Evolutionary conservation across 1,139 yeast genomes (phyloP).

Genomic region (Ogataea hybrid): DNA sequence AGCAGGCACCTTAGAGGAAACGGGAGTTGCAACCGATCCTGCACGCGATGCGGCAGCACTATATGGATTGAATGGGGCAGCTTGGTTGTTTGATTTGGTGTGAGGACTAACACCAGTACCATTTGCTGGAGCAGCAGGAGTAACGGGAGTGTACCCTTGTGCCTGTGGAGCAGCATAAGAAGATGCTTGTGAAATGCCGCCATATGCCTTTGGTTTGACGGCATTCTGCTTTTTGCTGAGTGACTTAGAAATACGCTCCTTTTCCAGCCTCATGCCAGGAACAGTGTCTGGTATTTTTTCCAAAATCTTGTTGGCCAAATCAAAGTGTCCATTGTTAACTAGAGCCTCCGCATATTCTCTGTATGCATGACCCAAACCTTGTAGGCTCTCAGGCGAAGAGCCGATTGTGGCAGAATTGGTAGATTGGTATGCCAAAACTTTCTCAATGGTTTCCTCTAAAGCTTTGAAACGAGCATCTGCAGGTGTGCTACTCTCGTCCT

Average conservation of each 20-base stretch:
- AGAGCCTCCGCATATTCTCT: slow-evolving; percentile 80
- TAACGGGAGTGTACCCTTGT: slow-evolving; percentile 9
- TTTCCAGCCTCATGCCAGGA: slow-evolving; percentile 61
- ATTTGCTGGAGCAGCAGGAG: slow-evolving; percentile 7
- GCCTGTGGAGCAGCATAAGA: slow-evolving; percentile 11
- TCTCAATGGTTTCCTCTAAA: slow-evolving; percentile 78
- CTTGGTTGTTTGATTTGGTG: slow-evolving; percentile 1
- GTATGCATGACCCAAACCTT: slow-evolving; percentile 54
- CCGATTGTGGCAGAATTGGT: slow-evolving; percentile 36
- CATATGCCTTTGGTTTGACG: slow-evolving; percentile 12
- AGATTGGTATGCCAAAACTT: slow-evolving; percentile 72
- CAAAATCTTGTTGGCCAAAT: slow-evolving; percentile 71
- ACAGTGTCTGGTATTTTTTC: slow-evolving; percentile 65
- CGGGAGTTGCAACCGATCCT: slow-evolving; percentile 15
- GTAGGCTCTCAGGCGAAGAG: slow-evolving; percentile 43
- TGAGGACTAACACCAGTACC: slow-evolving; percentile 2
- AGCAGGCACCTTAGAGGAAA: not conserved
- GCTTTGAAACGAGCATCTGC: slow-evolving; percentile 86
- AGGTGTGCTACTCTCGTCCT: slow-evolving; percentile 46
- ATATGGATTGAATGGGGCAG: slow-evolving; percentile 13
- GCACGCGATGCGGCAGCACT: slow-evolving; percentile 8
- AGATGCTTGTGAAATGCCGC: slow-evolving; percentile 2
- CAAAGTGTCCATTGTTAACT: slow-evolving; percentile 82
- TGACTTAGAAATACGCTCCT: slow-evolving; percentile 76
- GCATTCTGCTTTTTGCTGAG: slow-evolving; percentile 24